Base-by-base conservation (phyloP, 1,284 basidiomycete genomes). In the Caloboletus inedulis region DNA sequence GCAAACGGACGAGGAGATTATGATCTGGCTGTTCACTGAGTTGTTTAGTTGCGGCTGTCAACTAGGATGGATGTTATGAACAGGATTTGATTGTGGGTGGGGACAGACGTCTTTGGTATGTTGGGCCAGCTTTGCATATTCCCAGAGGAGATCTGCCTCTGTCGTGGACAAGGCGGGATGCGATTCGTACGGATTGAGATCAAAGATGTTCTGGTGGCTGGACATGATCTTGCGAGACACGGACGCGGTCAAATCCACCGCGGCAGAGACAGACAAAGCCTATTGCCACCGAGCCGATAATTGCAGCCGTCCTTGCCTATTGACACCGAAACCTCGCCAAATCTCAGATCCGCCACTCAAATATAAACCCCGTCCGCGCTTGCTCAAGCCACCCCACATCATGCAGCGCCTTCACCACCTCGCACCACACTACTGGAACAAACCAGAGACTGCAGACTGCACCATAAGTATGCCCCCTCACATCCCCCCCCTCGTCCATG, bases 141-240 rank as follows among this genome's bases (percentile, higher is more conserved):
- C 89, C 82, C 86, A 88, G 30, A 92, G 76, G 6, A 90, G 82
- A 37, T 88, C 79, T 2, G 81, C 76, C 64, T 93, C 85, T 14
- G 84, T 73, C 0, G 74, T 58, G 0, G 83, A 77, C 25, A 90
- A 71, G 55, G 76, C 78, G 0, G 85, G 78, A 65, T 94, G 81
- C 0, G 74, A 75, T 54, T 82, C 77, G 62, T 90, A 90, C 21
- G 87, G 85, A 60, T 88, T 89, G 31, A 65, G 62, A 16, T 76
- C 69, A 60, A 84, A 79, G 55, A 57, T n/a, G 2, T 48, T 1
- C 10, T 8, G 43, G 18, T 5, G 30, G 19, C 3, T 14, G 21
- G 50, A 21, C 50, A 55, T 52, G 6, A 35, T 21, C 21, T 39
- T n/a, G 33, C 47, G 41, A 42, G 12, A 13, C n/a, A 25, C 41